These are phyloP conservation scores for Diplotaxis tenuifolia DNA, from an alignment of 345 rosid species.

Conservation along the genomic window DNA sequence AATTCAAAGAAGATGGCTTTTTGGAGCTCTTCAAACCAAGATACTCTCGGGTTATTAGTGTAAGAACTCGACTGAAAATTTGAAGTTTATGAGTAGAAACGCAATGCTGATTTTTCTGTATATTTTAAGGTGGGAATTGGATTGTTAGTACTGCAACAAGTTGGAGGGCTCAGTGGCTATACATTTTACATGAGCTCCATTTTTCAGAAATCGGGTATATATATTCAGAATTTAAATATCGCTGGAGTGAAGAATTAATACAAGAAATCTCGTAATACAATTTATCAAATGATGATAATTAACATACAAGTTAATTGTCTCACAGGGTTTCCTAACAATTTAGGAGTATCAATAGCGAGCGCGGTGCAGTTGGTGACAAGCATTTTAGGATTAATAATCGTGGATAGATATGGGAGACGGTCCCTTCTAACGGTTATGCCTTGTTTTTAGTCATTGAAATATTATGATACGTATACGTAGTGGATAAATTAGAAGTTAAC, in stretches of 20 bases:
- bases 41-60: conserved; percentile 43
- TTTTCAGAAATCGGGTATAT: conserved; percentile 49
- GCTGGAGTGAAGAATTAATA: too few species aligned
- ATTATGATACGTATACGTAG: too few species aligned
- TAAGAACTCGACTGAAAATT: conserved; percentile 18
- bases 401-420: conserved; percentile 73
- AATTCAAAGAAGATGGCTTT: conserved; percentile 41
- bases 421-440: conserved; percentile 60
- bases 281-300: not conserved
- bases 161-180: conserved; percentile 74
- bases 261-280: not conserved
- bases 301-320: not conserved
- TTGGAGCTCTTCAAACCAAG: conserved; percentile 41
- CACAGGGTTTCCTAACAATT: conserved; percentile 24
- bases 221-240: too few species aligned
- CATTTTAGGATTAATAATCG: conserved; percentile 59
- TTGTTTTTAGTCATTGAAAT: not conserved
- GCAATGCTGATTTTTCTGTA: not conserved
- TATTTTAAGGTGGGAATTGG: conserved; percentile 61
- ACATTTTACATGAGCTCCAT: conserved; percentile 57
- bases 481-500: not conserved
- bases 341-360: conserved; percentile 22
- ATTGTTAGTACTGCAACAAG: conserved; percentile 72
- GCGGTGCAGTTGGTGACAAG: conserved; percentile 58
- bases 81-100: not conserved